Evolutionary conservation across 768 basidiomycete genomes (phyloP), one percentile per base, ranked within the genome.

Genomic region (Leccinum incarnatum): DNA sequence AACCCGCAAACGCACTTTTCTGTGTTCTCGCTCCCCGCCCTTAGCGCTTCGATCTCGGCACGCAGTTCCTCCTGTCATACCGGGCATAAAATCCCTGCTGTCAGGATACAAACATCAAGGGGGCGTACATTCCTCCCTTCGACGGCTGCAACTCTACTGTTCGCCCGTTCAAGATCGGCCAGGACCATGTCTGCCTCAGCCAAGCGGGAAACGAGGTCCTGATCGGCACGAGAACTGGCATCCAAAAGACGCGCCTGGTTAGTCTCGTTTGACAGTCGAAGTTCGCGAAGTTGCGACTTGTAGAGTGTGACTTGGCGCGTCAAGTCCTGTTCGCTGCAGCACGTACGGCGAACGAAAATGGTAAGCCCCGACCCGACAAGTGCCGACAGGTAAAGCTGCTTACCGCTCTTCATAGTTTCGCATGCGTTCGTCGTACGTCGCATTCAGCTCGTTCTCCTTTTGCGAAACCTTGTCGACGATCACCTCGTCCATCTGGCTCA

Each of bases 371-470:
- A 40, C 14, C 25, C 29, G 5, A 48, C 27, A 21, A 2, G 0
- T 5, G 9, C 29, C 8, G 1, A 1, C 23, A 17, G 8, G 37
- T 12, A 4, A 5, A 8, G 42, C 6, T 9, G 72, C 85, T 29
- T 64, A 94, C 94, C 96, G 83, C 68, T 96, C 96, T 72, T 95
- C 95, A 65, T 96, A 98, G 73, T 98, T 99, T 53, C 93, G 81
- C 70, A 99, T 80, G 64, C 88, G 88, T 76, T 99, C 97, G 67
- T 99, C 97, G 63, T 97, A 98, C 5, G 92, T 95, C 15, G 96
- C 97, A 63, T 96, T 92, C 19, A 98, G 79, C 75, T 98, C 97
- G 57, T 95, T 96, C 77, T 98, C 93, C 75, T 98, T 98, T 72
- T 92, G 90, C 3, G 79, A 77, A 34, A 98, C 89, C 68, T 88